Base-by-base conservation (phyloP, 495 filamentous ascomycete genomes). In the Talaromyces wortmannii region DNA sequence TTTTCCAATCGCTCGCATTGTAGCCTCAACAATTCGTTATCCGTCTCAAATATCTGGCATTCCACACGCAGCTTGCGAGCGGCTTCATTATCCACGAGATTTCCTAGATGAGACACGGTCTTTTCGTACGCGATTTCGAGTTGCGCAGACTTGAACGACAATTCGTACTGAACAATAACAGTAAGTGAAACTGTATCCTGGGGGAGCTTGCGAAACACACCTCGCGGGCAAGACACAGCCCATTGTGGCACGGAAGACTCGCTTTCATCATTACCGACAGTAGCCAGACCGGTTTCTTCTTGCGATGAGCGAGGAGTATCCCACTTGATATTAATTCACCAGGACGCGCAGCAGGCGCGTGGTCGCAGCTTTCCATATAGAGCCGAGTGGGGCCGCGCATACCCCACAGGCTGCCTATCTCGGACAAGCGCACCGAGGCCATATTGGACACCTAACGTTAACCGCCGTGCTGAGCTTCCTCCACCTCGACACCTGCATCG, bases 81-180 rank as follows among this genome's bases (percentile, higher is more conserved):
- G 51, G 79, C 80, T 65, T 96, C 91, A 40, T 85, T 76, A 64
- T 87, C 85, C 50, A 81, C 66, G 44, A 92, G 63, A 11, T 83
- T 63, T 44, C 85, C 74, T 17, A 84, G 74, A 46, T 81, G 71
- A 50, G 80, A 78, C 44, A 78, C 63, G 56, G 74, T 77, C 46
- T 75, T 75, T 52, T 85, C 80, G 61, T 91, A 88, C 59, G 82
- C 81, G 23, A 83, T 71, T 61, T 95, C 90, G 13, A 87, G 74
- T 3, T 55, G 61, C 29, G 73, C 62, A 50, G 75, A 78, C 48
- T 70, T 71, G 31, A 83, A 66, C 12, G 76, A 65, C 63, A 74
- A 61, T 36, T 68, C 73, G 63, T 55, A 80, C 72, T 68, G 36
- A 10, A 40, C 36, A 40, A 40, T 13, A 40, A 63, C 13, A 57